Conservation (phyloP, 2,329 filamentous ascomycete species). For the Colletotrichum coccodes region DNA sequence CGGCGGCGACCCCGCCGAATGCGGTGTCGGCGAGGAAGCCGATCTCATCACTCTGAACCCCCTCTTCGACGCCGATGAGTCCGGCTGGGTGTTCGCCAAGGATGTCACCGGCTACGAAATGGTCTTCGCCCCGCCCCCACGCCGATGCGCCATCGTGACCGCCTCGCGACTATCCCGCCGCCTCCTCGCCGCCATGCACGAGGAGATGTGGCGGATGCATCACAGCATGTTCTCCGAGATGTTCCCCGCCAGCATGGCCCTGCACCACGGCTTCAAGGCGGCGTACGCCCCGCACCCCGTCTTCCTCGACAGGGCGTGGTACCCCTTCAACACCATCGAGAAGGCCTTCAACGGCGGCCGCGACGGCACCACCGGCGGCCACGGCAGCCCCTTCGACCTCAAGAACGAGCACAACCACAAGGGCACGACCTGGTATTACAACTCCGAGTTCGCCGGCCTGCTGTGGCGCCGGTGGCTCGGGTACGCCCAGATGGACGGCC, state of each 20-base stretch:
- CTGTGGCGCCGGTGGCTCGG: conserved; percentile 84
- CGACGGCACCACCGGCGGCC: conserved; percentile 72
- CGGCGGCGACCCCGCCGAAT: conserved; percentile 61
- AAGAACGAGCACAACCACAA: conserved; percentile 85
- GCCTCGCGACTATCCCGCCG: conserved; percentile 74
- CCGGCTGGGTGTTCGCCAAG: conserved; percentile 77
- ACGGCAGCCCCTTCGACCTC: conserved; percentile 73
- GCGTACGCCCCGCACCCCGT: conserved; percentile 85
- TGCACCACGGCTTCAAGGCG: conserved; percentile 83
- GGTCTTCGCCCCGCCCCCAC: conserved; percentile 65
- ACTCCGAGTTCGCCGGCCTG: conserved; percentile 79
- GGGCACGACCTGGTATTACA: conserved; percentile 87
- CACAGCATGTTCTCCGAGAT: conserved; percentile 84
- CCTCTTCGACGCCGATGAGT: conserved; percentile 76
- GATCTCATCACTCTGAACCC: conserved; percentile 84
- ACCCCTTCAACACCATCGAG: conserved; percentile 73
- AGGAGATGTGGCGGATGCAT: conserved; percentile 73
- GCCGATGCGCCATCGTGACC: conserved; percentile 77
- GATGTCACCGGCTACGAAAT: conserved; percentile 77
- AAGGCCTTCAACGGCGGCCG: conserved; percentile 81
- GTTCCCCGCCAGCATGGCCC: conserved; percentile 76
- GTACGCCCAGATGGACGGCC: conserved; percentile 63
- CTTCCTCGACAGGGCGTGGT: conserved; percentile 82
- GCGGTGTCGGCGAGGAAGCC: conserved; percentile 77
- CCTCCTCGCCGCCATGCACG: conserved; percentile 77